These are phyloP conservation scores for Yamadazyma tumulicola DNA, from an alignment of 805 yeast genomes.

Conservation along the genomic window DNA sequence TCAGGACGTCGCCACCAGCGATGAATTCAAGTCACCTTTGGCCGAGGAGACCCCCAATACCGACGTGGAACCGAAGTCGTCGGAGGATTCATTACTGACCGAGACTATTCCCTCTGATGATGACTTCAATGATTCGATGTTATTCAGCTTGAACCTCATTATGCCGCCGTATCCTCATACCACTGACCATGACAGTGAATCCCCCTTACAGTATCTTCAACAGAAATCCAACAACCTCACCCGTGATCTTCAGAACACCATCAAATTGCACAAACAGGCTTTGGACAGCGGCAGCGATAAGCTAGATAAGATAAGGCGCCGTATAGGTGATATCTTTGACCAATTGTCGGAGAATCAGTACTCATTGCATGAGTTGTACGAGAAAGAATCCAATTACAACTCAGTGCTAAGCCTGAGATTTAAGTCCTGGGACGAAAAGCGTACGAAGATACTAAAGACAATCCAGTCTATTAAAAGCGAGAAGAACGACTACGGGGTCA, in stretches of 20 bases:
- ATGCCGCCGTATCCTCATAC: conserved; percentile 2
- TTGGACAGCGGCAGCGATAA: conserved; percentile 32
- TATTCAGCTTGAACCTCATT: conserved; percentile 4
- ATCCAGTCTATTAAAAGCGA: conserved; percentile 39
- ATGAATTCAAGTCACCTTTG: no score
- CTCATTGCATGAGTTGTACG: conserved; percentile 46
- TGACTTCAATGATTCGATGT: conserved; percentile 1
- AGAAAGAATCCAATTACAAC: conserved; percentile 30
- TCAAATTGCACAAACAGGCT: conserved; percentile 12
- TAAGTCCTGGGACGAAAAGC: conserved; percentile 38
- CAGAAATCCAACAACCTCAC: conserved; percentile 5
- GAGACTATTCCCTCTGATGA: conserved; percentile 8
- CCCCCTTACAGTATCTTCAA: conserved; percentile 11
- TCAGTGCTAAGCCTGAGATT: conserved; percentile 25
- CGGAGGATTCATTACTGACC: conserved; percentile 7
- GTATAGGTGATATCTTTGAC: conserved; percentile 25
- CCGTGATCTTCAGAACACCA: conserved; percentile 4
- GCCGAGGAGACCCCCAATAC: not conserved
- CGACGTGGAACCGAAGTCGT: conserved; percentile 2
- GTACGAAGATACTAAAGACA: conserved; percentile 28
- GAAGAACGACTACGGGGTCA: conserved; percentile 40
- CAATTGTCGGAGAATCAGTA: conserved; percentile 42
- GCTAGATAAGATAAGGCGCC: conserved; percentile 24
- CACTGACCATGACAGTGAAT: not conserved
- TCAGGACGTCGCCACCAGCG: no score